Percentiles rank a stretch among this genome's conserved stretches.
phyloP scores from a whole-genome alignment of 129 eudicot genomes.

The Chrysanthemum lavandulifolium region DNA sequence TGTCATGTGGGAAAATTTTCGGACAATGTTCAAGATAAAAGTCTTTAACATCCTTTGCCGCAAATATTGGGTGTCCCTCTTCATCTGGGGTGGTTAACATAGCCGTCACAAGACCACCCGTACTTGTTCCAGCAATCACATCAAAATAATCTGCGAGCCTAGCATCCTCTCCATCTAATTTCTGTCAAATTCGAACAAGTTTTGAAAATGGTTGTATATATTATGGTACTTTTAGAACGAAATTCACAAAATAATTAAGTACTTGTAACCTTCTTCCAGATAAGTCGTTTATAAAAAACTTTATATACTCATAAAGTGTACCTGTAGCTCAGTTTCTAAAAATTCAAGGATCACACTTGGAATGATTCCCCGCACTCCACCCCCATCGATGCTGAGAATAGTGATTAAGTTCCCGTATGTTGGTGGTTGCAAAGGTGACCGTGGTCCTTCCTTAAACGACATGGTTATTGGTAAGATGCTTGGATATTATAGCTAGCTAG shows the following conservation, averaged over 20 bases:
- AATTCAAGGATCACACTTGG: conserved; percentile 42
- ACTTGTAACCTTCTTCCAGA: too few relatives aligned
- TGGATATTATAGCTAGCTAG: neutral
- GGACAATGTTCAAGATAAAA: conserved; percentile 50
- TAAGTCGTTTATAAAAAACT: too few relatives aligned
- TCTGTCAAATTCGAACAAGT: conserved; percentile 17
- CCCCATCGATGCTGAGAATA: conserved; percentile 56
- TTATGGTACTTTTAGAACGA: neutral
- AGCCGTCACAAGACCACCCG: conserved; percentile 56
- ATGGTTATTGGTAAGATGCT: neutral
- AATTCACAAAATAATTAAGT: neutral
- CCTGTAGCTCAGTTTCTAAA: conserved; percentile 41
- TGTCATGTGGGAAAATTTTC: conserved; percentile 41
- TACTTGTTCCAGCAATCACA: conserved; percentile 54
- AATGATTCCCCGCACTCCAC: conserved; percentile 51
- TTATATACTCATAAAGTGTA: neutral
- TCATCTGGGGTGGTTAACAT: conserved; percentile 53
- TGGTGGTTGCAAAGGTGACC: conserved; percentile 35
- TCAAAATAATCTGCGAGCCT: conserved; percentile 59
- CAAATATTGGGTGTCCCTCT: conserved; percentile 40
- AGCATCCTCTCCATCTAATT: conserved; percentile 49
- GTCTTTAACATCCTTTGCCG: conserved; percentile 41
- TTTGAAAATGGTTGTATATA: neutral
- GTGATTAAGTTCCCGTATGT: conserved; percentile 39
- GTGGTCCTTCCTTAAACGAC: conserved; percentile 27